Percentiles rank a stretch among this genome's conserved stretches.
These are phyloP conservation scores for Cladosporium austrohemisphaericum DNA, from an alignment of 2,329 filamentous ascomycete species.

Conservation along the genomic window DNA sequence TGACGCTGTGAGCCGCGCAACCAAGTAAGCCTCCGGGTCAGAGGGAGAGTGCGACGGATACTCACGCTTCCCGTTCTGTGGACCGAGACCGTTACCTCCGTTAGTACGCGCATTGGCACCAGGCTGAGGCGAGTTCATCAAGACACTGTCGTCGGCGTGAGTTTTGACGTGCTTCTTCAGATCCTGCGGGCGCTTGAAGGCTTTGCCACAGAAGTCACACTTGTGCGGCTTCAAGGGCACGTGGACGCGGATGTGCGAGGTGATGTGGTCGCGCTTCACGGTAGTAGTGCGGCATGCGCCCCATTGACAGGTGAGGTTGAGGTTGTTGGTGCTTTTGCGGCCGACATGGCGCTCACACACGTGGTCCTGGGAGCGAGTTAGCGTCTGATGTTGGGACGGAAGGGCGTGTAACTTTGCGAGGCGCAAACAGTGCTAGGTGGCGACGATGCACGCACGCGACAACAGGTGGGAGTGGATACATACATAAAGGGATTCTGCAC, in stretches of 20 bases:
- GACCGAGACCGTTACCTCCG: conserved; percentile 29
- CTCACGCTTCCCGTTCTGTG: conserved; percentile 39
- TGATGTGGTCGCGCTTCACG: conserved; percentile 98
- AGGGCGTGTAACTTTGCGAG: too few relatives aligned
- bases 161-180: conserved; percentile 99
- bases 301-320: conserved; percentile 97
- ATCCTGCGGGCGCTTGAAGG: conserved; percentile 98
- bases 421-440: too few relatives aligned
- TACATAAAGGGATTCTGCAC: conserved; percentile 61
- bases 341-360: conserved; percentile 98
- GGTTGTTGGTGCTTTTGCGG: conserved; percentile 97
- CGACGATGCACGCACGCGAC: too few relatives aligned
- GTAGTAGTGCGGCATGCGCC: conserved; percentile 93
- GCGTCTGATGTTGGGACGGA: background rate
- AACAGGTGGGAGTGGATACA: conserved; percentile 28
- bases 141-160: conserved; percentile 89
- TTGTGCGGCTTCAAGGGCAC: conserved; percentile 99
- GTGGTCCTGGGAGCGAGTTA: conserved; percentile 65
- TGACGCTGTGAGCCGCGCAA: conserved; percentile 23
- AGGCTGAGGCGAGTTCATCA: conserved; percentile 61
- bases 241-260: conserved; percentile 96
- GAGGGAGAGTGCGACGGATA: conserved; percentile 29
- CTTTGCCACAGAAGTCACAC: conserved; percentile 97
- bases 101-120: conserved; percentile 24
- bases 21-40: conserved; percentile 18